Evolutionary conservation across 371 early-diverging fungal species (phyloP).

Genomic region (Mucor velutinosus): DNA sequence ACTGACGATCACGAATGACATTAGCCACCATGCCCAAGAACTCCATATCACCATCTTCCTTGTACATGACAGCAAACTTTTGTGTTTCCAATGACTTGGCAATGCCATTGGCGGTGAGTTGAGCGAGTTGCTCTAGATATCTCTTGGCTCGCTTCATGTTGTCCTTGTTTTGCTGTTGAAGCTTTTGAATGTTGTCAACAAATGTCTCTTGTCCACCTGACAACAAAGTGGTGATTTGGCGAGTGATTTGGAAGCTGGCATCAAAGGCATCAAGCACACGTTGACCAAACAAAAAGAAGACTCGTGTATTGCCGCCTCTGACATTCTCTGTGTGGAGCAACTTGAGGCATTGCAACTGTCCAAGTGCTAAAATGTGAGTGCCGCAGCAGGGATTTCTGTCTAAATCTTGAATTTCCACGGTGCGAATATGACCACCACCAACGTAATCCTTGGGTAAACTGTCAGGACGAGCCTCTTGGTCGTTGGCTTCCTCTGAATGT

Average conservation of each 20-base stretch:
- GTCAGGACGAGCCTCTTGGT: constrained; percentile 51
- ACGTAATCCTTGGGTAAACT: constrained; percentile 66
- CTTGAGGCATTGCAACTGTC: constrained; percentile 68
- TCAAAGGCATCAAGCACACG: constrained; percentile 60
- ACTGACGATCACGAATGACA: constrained; percentile 18
- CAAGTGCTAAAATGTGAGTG: constrained; percentile 67
- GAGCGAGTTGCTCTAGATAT: constrained; percentile 54
- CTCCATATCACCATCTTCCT: constrained; percentile 67
- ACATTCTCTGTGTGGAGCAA: constrained; percentile 68
- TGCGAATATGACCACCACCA: constrained; percentile 62
- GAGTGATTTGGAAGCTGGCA: constrained; percentile 45
- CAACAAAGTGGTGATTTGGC: constrained; percentile 54
- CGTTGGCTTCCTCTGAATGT: constrained; percentile 31
- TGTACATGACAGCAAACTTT: constrained; percentile 42
- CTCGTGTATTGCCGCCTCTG: constrained; percentile 68
- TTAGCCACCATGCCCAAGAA: constrained; percentile 39
- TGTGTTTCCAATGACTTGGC: constrained; percentile 32
- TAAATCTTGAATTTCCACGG: constrained; percentile 57
- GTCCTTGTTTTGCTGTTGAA: constrained; percentile 44
- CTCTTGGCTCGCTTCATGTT: constrained; percentile 46
- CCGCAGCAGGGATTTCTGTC: constrained; percentile 84
- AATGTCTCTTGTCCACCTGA: constrained; percentile 63
- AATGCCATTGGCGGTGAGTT: constrained; percentile 44
- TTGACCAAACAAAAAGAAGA: constrained; percentile 71
- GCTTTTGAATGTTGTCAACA: constrained; percentile 56